A percentile compares a stretch with the other conserved stretches of the same genome.
Conservation (phyloP, 345 rosid genomes). For the Camelina neglecta region DNA sequence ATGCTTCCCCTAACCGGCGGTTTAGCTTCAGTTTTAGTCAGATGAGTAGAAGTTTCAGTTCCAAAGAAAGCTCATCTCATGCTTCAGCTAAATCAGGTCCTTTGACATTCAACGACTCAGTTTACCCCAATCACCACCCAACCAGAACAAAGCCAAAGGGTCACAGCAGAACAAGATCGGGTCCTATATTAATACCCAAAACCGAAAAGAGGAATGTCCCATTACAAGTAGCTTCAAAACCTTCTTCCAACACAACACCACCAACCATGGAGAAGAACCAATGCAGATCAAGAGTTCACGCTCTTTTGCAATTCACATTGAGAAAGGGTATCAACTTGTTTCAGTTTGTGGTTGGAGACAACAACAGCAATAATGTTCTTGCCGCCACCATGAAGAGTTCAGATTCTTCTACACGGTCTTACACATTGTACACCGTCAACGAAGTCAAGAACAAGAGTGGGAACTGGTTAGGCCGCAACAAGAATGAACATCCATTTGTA, state of each 20-base stretch:
- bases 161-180: constrained; percentile 62
- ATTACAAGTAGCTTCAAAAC: constrained; percentile 45
- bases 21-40: constrained; percentile 84
- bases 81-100: constrained; percentile 74
- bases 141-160: constrained; percentile 50
- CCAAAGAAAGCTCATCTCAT: constrained; percentile 66
- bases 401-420: constrained; percentile 48
- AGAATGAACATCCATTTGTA: constrained; percentile 56
- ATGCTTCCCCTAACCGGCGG: constrained; percentile 65
- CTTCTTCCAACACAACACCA: constrained; percentile 32
- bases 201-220: constrained; percentile 47
- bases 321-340: constrained; percentile 75
- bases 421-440: constrained; percentile 66
- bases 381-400: constrained; percentile 67
- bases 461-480: constrained; percentile 64
- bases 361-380: constrained; percentile 62
- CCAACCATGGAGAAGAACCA: constrained; percentile 39
- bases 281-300: constrained; percentile 49
- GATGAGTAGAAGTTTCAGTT: constrained; percentile 81
- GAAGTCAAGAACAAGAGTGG: constrained; percentile 63
- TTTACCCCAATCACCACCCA: constrained; percentile 40
- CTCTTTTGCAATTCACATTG: constrained; percentile 60
- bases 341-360: constrained; percentile 70
- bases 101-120: constrained; percentile 48
- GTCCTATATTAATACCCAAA: constrained; percentile 64